These are phyloP conservation scores for Nigrograna mackinnonii DNA, from an alignment of 2,329 filamentous ascomycete genomes.

Conservation along the genomic window DNA sequence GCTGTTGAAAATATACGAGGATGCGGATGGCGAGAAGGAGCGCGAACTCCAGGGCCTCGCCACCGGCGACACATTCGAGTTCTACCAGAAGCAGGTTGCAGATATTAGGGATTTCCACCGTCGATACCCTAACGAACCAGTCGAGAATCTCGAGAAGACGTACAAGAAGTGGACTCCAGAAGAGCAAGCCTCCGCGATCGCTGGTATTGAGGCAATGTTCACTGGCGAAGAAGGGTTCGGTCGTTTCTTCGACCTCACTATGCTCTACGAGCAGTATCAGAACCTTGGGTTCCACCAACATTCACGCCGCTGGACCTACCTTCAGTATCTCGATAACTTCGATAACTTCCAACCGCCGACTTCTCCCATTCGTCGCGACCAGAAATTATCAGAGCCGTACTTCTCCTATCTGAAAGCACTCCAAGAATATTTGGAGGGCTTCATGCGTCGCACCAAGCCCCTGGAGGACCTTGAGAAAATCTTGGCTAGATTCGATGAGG, in stretches of 20 bases:
- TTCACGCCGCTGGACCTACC: slow-evolving; percentile 70
- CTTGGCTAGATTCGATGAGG: slow-evolving; percentile 74
- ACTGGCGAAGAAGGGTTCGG: slow-evolving; percentile 94
- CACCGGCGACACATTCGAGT: slow-evolving; percentile 82
- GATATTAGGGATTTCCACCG: slow-evolving; percentile 86
- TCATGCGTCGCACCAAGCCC: slow-evolving; percentile 82
- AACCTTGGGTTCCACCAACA: slow-evolving; percentile 83
- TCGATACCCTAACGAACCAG: slow-evolving; percentile 89
- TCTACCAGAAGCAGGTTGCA: slow-evolving; percentile 85
- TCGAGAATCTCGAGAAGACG: slow-evolving; percentile 91
- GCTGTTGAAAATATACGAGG: slow-evolving; percentile 81
- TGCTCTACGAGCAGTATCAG: slow-evolving; percentile 82
- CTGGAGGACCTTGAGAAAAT: slow-evolving; percentile 84
- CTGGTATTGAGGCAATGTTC: slow-evolving; percentile 86
- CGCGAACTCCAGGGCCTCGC: slow-evolving; percentile 84
- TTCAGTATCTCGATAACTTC: slow-evolving; percentile 91
- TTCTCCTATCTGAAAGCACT: slow-evolving; percentile 85
- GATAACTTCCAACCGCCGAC: slow-evolving; percentile 80
- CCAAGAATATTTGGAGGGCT: slow-evolving; percentile 82
- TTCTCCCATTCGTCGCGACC: slow-evolving; percentile 72
- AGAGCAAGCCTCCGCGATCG: slow-evolving; percentile 63
- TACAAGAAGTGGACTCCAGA: slow-evolving; percentile 75
- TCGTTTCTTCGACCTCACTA: slow-evolving; percentile 86
- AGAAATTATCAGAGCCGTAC: slow-evolving; percentile 92
- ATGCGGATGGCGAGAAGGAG: slow-evolving; percentile 71